phyloP scores from a whole-genome alignment of 768 basidiomycete species.

The Tephrocybe sp. region DNA sequence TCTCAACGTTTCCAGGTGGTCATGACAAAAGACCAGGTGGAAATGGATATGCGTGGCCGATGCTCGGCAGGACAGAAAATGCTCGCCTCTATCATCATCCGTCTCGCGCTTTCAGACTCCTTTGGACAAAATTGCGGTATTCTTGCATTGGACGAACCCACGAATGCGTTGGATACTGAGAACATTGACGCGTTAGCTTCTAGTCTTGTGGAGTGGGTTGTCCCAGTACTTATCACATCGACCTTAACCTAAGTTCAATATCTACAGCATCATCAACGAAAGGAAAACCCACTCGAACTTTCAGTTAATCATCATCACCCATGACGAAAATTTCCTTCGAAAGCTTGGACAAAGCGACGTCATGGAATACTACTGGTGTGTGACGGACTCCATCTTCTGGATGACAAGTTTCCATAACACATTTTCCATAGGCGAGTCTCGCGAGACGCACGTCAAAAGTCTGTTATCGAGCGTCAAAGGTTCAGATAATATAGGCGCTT shows the following conservation, averaged over 20 bases:
- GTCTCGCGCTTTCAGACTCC: conserved; percentile 94
- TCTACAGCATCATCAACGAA: conserved; percentile 85
- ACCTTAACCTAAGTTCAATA: conserved; percentile 1
- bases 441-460: conserved; percentile 67
- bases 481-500: conserved; percentile 41
- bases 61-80: conserved; percentile 99
- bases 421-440: conserved; percentile 70
- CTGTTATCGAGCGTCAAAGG: conserved; percentile 68
- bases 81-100: conserved; percentile 96
- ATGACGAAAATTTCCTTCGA: conserved; percentile 92
- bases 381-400: neutral
- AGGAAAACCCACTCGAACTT: conserved; percentile 87
- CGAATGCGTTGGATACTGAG: conserved; percentile 93
- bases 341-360: conserved; percentile 88
- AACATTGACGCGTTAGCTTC: conserved; percentile 93
- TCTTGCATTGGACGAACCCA: conserved; percentile 95
- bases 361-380: conserved; percentile 93
- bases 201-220: conserved; percentile 84
- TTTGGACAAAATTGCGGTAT: conserved; percentile 99
- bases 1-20: conserved; percentile 64
- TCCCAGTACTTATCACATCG: neutral
- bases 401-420: neutral
- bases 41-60: conserved; percentile 99
- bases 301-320: conserved; percentile 96
- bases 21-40: conserved; percentile 98